Base-by-base conservation (phyloP, 129 eudicot species). In the Flaveria robusta region DNA sequence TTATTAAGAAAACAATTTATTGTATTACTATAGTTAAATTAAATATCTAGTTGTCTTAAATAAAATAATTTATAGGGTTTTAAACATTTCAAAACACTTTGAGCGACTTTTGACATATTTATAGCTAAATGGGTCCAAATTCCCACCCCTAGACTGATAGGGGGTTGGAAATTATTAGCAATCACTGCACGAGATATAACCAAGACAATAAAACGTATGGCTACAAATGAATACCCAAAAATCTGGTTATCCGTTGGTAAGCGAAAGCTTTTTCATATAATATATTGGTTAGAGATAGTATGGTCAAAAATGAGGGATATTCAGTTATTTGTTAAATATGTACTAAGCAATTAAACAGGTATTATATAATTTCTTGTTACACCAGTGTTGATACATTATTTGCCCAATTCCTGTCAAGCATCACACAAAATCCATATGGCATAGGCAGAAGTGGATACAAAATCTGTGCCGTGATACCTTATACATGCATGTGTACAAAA, bases 371-470 rank as follows among this genome's bases (percentile, higher is more conserved):
- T n/a, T 60, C 60, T 31, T 41, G 22, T 19, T 75, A 60, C 23
- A 42, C 71, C 39, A 52, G 52, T 68, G 54, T 29, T 31, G 34
- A 26, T 51, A 18, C 1, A 52, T 52, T 20, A 37, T 13, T 23
- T 63, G 62, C 67, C 74, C 54, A 19, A 29, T 50, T 71, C 6
- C 75, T 41, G 29, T 29, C 16, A 71, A 31, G 46, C 63, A 49
- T 70, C 75, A 70, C 63, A 52, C 7, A 22, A 50, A 27, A 70
- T 31, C 27, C 9, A 5, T 16, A 49, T 3, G 10, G 47, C 45
- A 70, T 49, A 46, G 20, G 27, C 7, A 4, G 42, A 49, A 26
- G 62, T n/a, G 23, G 62, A 29, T 64, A 19, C 50, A 63, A 12
- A 75, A 43, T n/a, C 13, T 65, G 23, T 26, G 2, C 19, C 16